Base-by-base conservation (phyloP, 2,329 filamentous ascomycete genomes). In the Xylaria sp. region DNA sequence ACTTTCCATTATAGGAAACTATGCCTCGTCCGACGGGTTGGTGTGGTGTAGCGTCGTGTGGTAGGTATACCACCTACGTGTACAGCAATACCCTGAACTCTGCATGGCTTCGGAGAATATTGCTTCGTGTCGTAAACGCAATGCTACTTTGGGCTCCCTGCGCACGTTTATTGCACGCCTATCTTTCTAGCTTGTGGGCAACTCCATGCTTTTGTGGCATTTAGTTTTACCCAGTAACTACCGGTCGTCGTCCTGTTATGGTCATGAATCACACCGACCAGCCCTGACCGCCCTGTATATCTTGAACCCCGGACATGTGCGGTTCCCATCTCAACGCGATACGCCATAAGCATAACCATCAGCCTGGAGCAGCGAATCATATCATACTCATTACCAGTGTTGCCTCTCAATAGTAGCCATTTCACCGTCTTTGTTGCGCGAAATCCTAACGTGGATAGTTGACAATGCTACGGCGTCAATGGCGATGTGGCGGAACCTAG, bases 1-100 rank as follows among this genome's bases (percentile, higher is more conserved):
- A 58, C 48, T 67, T 70, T 70, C 69, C 64, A 39, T 66, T 63
- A 51, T 55, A 20, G 69, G 69, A 69, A 68, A 66, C 60, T n/a
- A 60, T 67, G 60, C 56, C 36, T 52, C 61, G 36, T 39, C 49
- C 43, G 31, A 62, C 51, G 58, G 57, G 28, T 46, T 54, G 52
- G 43, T 33, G 59, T 43, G 18, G 55, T 43, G 33, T 43, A 46
- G 20, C 12, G n/a, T 41, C 9, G 10, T 56, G 52, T 56, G 13
- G 43, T 20, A 20, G 1, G 43, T 41, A 41, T 41, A 41, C 39
- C 18, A 18, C 18, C 13, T 52, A 41, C 36, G 56, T 59, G 41
- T 49, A 66, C 64, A 58, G 15, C 64, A 70, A 64, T 28, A 43
- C 60, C 48, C 49, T 59, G 8, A 51, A 9, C 41, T 59, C 18